These are phyloP conservation scores for Psophocarpus tetragonolobus DNA, from an alignment of 306 rosid species.

Conservation along the genomic window DNA sequence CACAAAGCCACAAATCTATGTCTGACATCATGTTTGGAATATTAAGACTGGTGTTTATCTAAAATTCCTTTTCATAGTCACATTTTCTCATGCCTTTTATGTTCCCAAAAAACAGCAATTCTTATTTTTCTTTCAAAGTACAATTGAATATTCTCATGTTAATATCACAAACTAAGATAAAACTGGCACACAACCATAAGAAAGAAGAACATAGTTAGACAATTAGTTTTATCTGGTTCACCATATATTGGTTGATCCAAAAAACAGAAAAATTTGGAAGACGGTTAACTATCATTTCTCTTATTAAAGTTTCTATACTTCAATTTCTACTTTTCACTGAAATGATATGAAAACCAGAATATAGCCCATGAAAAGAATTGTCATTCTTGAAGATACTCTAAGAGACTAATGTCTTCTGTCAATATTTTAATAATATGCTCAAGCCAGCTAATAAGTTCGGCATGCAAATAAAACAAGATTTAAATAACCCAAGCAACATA, in stretches of 20 bases:
- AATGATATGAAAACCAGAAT: background rate
- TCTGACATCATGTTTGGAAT: background rate
- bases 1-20: slow-evolving; percentile 13
- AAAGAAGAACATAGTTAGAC: slow-evolving; percentile 10
- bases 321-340: background rate
- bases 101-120: background rate
- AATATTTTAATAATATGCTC: slow-evolving; percentile 9
- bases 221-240: background rate
- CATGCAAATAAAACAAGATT: slow-evolving; percentile 6
- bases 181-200: background rate
- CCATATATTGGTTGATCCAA: background rate
- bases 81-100: background rate
- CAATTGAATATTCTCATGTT: background rate
- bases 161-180: background rate
- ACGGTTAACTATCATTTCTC: slow-evolving; percentile 1
- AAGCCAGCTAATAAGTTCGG: background rate
- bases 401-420: background rate
- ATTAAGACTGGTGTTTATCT: background rate
- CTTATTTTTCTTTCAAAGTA: background rate
- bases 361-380: background rate
- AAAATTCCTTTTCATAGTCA: slow-evolving; percentile 12
- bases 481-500: background rate
- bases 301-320: background rate
- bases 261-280: background rate
- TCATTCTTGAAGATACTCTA: background rate